Conservation (phyloP, 768 basidiomycete genomes). For the Tulasnella sp. region DNA sequence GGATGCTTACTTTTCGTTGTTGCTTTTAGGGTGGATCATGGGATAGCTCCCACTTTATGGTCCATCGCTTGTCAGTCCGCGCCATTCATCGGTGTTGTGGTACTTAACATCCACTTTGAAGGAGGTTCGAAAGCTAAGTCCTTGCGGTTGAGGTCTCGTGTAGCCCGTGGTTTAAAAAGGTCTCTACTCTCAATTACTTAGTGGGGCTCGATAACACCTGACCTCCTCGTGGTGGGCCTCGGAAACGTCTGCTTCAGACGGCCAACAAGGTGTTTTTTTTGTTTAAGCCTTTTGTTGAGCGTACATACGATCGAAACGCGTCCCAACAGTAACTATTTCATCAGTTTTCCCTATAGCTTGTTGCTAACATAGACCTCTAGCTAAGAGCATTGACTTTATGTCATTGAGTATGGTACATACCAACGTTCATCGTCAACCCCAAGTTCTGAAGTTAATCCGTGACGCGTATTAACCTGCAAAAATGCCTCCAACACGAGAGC, state of each 20-base stretch:
- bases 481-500: too few species aligned
- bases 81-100: not conserved
- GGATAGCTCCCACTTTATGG: not conserved
- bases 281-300: not conserved
- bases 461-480: too few species aligned
- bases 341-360: too few species aligned
- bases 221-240: not conserved
- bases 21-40: not conserved
- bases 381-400: too few species aligned
- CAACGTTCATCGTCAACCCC: too few species aligned
- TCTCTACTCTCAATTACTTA: not conserved
- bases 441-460: too few species aligned
- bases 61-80: not conserved
- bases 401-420: too few species aligned
- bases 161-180: too few species aligned
- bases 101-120: not conserved
- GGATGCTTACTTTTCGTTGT: not conserved
- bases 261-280: not conserved
- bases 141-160: not conserved
- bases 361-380: too few species aligned
- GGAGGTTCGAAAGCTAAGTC: not conserved
- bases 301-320: too few species aligned
- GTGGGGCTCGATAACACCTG: not conserved
- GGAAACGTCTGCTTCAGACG: not conserved
- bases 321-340: too few species aligned